Evolutionary conservation across 192 early-diverging fungal species (phyloP).

Genomic region (Linnemannia zychae): DNA sequence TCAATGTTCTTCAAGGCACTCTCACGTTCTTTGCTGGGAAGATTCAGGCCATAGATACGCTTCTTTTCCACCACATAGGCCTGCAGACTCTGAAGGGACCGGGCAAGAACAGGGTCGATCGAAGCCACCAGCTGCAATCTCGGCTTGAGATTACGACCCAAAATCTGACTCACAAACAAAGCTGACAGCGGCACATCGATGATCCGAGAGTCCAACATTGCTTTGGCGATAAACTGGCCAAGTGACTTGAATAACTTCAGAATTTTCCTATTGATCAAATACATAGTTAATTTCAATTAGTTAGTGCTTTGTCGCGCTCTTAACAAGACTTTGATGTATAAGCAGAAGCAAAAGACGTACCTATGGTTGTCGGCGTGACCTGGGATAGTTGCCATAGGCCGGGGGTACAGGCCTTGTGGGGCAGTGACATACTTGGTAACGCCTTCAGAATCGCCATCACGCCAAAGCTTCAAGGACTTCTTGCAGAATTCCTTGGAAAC

Average conservation of each 20-base stretch:
- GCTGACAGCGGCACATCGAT: constrained; percentile 87
- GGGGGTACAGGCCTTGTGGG: constrained; percentile 69
- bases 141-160: constrained; percentile 58
- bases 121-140: constrained; percentile 55
- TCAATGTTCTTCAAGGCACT: constrained; percentile 64
- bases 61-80: constrained; percentile 74
- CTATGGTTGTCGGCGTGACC: constrained; percentile 58
- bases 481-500: constrained; percentile 83
- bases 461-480: constrained; percentile 74
- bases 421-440: constrained; percentile 59
- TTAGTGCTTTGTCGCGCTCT: not conserved
- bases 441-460: constrained; percentile 62
- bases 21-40: constrained; percentile 60
- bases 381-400: constrained; percentile 34
- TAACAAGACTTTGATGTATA: not conserved
- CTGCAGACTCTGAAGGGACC: constrained; percentile 75
- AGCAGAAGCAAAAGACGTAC: constrained; percentile 39
- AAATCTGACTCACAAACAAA: constrained; percentile 79
- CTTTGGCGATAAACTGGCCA: constrained; percentile 92
- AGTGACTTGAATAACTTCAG: constrained; percentile 77
- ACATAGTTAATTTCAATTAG: not conserved
- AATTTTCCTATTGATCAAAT: constrained; percentile 57
- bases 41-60: constrained; percentile 63
- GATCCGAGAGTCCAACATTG: constrained; percentile 86
- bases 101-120: constrained; percentile 77